Conservation (phyloP, 345 rosid species). For the Acer yangbiense region DNA sequence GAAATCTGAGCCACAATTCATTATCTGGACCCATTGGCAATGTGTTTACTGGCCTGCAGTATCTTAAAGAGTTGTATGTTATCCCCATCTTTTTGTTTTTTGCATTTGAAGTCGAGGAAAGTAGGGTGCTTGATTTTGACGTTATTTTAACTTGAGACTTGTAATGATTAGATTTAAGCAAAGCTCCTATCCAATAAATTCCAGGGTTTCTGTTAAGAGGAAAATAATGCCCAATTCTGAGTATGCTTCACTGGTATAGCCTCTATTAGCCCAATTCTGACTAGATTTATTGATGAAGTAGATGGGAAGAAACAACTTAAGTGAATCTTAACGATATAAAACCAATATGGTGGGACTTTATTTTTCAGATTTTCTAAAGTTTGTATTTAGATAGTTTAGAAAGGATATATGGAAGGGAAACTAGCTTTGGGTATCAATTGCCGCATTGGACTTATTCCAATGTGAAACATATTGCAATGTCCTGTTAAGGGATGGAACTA, state of each 20-base stretch:
- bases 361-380: not conserved
- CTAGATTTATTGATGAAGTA: not conserved
- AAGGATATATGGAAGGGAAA: not conserved
- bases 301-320: not conserved
- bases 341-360: not conserved
- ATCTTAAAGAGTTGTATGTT: conserved; percentile 76
- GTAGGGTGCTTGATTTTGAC: no score
- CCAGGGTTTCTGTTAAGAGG: no score
- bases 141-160: no score
- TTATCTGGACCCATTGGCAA: conserved; percentile 84
- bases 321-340: not conserved
- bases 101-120: no score
- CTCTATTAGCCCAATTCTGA: not conserved
- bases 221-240: conserved; percentile 15
- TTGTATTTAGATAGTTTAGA: not conserved
- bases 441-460: not conserved
- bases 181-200: no score
- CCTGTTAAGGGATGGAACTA: not conserved
- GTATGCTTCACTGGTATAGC: not conserved
- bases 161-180: no score
- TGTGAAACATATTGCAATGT: not conserved
- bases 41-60: conserved; percentile 67
- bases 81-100: conserved; percentile 3
- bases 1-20: conserved; percentile 85
- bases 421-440: not conserved